Base-by-base conservation (phyloP, 768 basidiomycete species). In the Scleroderma citrinum region DNA sequence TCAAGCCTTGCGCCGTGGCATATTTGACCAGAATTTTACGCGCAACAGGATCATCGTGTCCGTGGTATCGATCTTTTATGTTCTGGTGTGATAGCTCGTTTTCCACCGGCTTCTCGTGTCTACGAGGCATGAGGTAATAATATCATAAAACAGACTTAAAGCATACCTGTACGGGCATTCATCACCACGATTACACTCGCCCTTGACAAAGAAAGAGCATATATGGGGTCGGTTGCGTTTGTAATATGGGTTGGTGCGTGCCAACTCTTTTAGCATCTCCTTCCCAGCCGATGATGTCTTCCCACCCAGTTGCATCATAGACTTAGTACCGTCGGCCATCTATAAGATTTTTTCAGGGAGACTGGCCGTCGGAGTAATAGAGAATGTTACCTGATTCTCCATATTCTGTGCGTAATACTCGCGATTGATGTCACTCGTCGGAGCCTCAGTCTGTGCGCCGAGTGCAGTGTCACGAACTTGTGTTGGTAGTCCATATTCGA, bases 391-490 rank as follows among this genome's bases (percentile, higher is more conserved):
- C 76, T 91, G 85, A 50, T 75, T 72, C 67, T 91, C 87, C 83
- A 92, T 85, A 65, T 92, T 93, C 69, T 95, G 91, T 1, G 90
- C 91, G 65, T 88, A 88, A 63, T 89, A 95, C 72, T 95, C 90
- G 61, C 95, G 78, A 67, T 99, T 99, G 70, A 99, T 89, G 57
- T 98, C 94, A 63, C 93, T 95, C 44, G 87, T 93, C 5, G 96
- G 96, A 0, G 96, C 95, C 52, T 88, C 87, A 59, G 82, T 87
- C 64, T 87, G 75, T 20, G 87, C 57, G 1, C 86, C 92, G 44
- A 99, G 70, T 8, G 96, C 96, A 2, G 94, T 96, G 65, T 99
- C 96, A 46, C 96, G 78, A 10, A 98, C 93, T 76, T 99, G 96
- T 0, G 93, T 94, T 5, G 96, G 96, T 19, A 99, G 72, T 23